phyloP scores from a whole-genome alignment of 306 rosid genomes.

The Abrus pulchellus region DNA sequence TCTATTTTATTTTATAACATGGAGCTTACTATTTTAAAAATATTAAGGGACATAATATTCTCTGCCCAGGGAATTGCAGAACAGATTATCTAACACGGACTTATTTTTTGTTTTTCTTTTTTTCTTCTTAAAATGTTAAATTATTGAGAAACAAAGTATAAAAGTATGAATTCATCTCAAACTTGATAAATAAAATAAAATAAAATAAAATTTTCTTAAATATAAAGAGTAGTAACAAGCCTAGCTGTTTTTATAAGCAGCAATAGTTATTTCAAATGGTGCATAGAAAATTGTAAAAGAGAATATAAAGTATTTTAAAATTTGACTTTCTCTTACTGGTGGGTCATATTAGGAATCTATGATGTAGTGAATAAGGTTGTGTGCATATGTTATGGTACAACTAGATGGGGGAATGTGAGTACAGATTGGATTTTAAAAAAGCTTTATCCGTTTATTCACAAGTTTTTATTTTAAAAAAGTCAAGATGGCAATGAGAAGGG shows the following conservation, averaged over 20 bases:
- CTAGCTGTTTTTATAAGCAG: background rate
- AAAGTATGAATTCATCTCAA: background rate
- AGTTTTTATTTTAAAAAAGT: conserved; percentile 22
- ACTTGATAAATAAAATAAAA: background rate
- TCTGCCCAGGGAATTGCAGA: background rate
- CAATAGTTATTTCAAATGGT: background rate
- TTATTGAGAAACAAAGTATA: background rate
- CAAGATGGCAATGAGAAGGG: conserved; percentile 46
- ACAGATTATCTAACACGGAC: background rate
- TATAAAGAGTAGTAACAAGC: background rate
- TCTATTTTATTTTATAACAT: background rate
- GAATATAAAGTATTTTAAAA: conserved; percentile 24
- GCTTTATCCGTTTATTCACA: conserved; percentile 42
- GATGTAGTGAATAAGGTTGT: conserved; percentile 32
- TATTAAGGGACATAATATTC: background rate
- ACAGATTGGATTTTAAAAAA: conserved; percentile 40
- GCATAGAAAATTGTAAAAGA: background rate
- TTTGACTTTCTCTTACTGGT: conserved; percentile 39
- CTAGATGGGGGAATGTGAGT: conserved; percentile 50
- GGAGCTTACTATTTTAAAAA: background rate
- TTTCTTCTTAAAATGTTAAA: background rate
- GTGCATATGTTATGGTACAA: conserved; percentile 45
- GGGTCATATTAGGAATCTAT: conserved; percentile 53
- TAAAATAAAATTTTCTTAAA: background rate
- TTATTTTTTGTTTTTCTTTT: background rate